phyloP scores from a whole-genome alignment of 805 yeast species.

The Diddensiella santjacobensis region DNA sequence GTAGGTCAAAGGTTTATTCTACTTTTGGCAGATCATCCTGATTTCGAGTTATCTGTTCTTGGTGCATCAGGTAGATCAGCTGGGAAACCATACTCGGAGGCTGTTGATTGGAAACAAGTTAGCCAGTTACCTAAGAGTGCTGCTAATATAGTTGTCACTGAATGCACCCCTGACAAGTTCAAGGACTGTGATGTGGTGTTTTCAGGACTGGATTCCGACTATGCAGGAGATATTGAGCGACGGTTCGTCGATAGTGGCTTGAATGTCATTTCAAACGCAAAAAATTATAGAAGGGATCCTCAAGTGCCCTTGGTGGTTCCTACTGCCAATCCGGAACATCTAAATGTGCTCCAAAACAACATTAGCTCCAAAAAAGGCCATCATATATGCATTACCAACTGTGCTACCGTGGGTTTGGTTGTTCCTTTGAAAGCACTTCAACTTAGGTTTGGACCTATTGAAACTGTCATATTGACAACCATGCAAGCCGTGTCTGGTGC shows the following conservation, averaged over 20 bases:
- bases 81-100: constrained; percentile 80
- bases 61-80: constrained; percentile 96
- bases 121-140: constrained; percentile 69
- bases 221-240: constrained; percentile 88
- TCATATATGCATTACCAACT: constrained; percentile 92
- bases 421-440: constrained; percentile 95
- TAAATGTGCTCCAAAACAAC: constrained; percentile 63
- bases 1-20: constrained; percentile 96
- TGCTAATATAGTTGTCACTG: constrained; percentile 60
- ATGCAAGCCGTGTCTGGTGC: constrained; percentile 98
- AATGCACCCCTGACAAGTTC: constrained; percentile 74
- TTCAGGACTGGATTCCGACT: constrained; percentile 89
- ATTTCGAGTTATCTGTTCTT: constrained; percentile 74
- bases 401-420: constrained; percentile 97
- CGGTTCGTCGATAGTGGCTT: constrained; percentile 78
- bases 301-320: constrained; percentile 94
- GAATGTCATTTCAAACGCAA: constrained; percentile 89
- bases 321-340: constrained; percentile 88
- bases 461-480: constrained; percentile 81
- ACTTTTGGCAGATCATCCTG: constrained; percentile 80
- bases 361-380: constrained; percentile 65
- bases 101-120: constrained; percentile 93
- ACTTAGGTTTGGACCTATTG: constrained; percentile 86
- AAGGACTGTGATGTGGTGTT: constrained; percentile 90
- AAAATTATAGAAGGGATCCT: constrained; percentile 84